Conservation (phyloP, 805 yeast species). For the Yueomyces sinensis region DNA sequence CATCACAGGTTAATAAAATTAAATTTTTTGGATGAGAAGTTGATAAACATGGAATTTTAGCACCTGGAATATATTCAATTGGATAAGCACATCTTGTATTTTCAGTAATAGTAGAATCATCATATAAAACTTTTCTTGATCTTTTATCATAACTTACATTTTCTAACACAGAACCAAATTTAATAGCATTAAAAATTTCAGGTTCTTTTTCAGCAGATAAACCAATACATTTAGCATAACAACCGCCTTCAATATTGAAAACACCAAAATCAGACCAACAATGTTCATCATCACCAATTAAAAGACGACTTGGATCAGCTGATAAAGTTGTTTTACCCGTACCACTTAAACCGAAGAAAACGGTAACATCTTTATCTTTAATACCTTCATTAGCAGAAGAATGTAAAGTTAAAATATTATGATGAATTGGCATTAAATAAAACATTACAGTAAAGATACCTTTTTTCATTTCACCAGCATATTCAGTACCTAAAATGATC, state of each 20-base stretch:
- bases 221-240: constrained; percentile 95
- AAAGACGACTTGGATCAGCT: constrained; percentile 86
- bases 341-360: constrained; percentile 94
- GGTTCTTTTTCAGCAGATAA: constrained; percentile 89
- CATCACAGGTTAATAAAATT: constrained; percentile 89
- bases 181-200: constrained; percentile 89
- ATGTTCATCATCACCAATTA: constrained; percentile 98
- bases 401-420: constrained; percentile 84
- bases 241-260: constrained; percentile 98
- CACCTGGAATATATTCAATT: constrained; percentile 91
- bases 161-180: constrained; percentile 89
- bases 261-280: constrained; percentile 99
- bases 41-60: constrained; percentile 89
- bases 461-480: constrained; percentile 99
- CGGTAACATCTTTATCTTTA: constrained; percentile 71
- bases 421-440: constrained; percentile 92
- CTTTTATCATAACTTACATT: constrained; percentile 75
- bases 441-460: constrained; percentile 99
- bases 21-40: constrained; percentile 86
- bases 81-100: constrained; percentile 99
- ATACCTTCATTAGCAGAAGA: constrained; percentile 90
- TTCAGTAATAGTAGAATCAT: constrained; percentile 73
- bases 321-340: constrained; percentile 97
- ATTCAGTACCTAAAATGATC: constrained; percentile 97
- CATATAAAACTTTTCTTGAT: constrained; percentile 76